Evolutionary conservation across 1,284 basidiomycete genomes (phyloP).

Genomic region (Moesziomyces sp.): DNA sequence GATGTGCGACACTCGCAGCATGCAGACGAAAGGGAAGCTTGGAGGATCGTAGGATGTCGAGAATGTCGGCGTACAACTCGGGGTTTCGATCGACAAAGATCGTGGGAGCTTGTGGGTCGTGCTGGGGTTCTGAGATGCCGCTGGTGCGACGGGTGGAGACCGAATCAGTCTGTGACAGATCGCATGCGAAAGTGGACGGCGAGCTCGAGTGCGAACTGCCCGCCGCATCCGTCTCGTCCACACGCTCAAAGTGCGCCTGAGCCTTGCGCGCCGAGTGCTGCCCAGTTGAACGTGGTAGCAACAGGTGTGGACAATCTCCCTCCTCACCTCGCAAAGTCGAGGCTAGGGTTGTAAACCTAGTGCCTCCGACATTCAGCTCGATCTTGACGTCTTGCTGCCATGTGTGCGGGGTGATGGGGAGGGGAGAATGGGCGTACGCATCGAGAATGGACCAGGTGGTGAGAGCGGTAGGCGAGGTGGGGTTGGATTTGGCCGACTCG

Average conservation of each 20-base stretch:
- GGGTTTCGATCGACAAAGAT: constrained; percentile 34
- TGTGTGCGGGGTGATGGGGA: neutral
- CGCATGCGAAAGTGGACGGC: neutral
- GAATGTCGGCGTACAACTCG: constrained; percentile 21
- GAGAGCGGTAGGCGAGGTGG: neutral
- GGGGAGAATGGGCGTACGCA: neutral
- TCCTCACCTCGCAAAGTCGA: constrained; percentile 16
- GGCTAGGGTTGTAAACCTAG: constrained; percentile 17
- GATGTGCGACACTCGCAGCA: constrained; percentile 1
- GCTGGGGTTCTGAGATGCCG: constrained; percentile 6
- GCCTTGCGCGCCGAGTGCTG: neutral
- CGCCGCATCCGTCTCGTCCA: neutral
- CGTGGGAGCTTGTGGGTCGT: neutral
- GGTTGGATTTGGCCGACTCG: neutral
- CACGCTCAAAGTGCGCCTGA: no score
- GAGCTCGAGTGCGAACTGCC: neutral
- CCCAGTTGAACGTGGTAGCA: neutral
- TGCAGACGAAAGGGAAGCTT: constrained; percentile 25
- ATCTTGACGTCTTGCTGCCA: neutral
- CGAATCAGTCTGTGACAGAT: constrained; percentile 1
- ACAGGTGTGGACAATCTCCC: constrained; percentile 16
- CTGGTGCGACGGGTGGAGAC: constrained; percentile 17
- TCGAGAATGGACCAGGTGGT: neutral
- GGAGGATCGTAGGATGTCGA: constrained; percentile 21
- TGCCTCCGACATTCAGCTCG: constrained; percentile 27